These are phyloP conservation scores for Quercus mongolica DNA, from an alignment of 306 rosid genomes.

Conservation along the genomic window DNA sequence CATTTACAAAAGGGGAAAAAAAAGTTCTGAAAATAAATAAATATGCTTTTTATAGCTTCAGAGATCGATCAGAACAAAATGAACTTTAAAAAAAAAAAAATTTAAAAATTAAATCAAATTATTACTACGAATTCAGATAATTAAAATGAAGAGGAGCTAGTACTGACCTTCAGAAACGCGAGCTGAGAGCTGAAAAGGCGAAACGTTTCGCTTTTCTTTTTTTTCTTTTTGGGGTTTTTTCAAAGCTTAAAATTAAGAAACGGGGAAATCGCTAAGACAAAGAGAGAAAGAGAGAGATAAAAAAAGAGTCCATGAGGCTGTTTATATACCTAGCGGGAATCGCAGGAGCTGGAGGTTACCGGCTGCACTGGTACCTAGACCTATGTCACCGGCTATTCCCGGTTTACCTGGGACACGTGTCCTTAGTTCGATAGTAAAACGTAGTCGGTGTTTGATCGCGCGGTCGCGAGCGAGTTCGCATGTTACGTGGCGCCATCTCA, in stretches of 20 bases:
- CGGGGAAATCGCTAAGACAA: conserved; percentile 1
- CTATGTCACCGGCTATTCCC: conserved; percentile 33
- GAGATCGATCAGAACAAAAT: conserved; percentile 43
- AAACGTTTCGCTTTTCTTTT: conserved; percentile 7
- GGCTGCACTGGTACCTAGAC: conserved; percentile 27
- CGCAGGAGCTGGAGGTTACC: conserved; percentile 32
- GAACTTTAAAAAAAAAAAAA: background rate
- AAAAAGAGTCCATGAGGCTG: background rate
- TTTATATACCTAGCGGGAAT: conserved; percentile 40
- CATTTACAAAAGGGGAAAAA: background rate
- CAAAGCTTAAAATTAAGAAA: conserved; percentile 8
- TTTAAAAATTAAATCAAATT: background rate
- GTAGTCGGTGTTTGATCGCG: conserved; percentile 32
- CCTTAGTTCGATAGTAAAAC: background rate
- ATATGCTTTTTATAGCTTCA: conserved; percentile 12
- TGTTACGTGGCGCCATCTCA: conserved; percentile 24
- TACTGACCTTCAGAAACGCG: conserved; percentile 50
- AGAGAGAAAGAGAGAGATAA: conserved; percentile 1
- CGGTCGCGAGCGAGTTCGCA: conserved; percentile 11
- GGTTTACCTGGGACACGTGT: conserved; percentile 32
- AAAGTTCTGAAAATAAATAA: background rate
- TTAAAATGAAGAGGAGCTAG: conserved; percentile 9
- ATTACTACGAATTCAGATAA: background rate
- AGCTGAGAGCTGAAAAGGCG: conserved; percentile 19
- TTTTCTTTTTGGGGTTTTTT: too few species aligned